These are phyloP conservation scores for Flaveria bidentis DNA, from an alignment of 129 eudicot genomes.

Conservation along the genomic window DNA sequence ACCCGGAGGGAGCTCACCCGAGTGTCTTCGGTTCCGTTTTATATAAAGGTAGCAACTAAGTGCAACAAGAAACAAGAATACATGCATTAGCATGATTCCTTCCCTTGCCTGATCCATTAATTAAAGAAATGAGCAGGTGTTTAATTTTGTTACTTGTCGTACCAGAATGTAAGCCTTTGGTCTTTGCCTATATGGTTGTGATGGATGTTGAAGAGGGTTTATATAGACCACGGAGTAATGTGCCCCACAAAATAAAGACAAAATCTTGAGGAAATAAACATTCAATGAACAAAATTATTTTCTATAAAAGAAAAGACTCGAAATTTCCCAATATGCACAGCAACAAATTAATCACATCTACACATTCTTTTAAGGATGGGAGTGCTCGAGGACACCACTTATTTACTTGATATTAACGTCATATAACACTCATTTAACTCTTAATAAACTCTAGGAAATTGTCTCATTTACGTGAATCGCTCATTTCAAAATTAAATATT, in stretches of 20 bases:
- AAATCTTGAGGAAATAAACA: neutral
- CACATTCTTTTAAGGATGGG: no score
- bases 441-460: no score
- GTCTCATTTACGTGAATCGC: no score
- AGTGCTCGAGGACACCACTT: no score
- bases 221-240: constrained; percentile 29
- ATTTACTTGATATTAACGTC: no score
- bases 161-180: constrained; percentile 1
- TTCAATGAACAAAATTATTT: neutral
- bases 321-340: neutral
- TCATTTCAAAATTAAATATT: no score
- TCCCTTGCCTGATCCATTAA: constrained; percentile 23
- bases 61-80: constrained; percentile 38
- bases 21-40: constrained; percentile 23
- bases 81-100: constrained; percentile 33
- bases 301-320: constrained; percentile 20
- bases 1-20: constrained; percentile 56
- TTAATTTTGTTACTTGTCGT: constrained; percentile 7
- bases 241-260: constrained; percentile 13
- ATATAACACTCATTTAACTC: no score
- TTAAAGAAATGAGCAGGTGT: neutral
- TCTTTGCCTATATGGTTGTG: constrained; percentile 28
- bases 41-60: constrained; percentile 34
- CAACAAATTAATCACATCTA: neutral
- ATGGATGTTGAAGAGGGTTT: constrained; percentile 30